phyloP scores from a whole-genome alignment of 2,329 filamentous ascomycete species.

The Aspergillus nomiae region DNA sequence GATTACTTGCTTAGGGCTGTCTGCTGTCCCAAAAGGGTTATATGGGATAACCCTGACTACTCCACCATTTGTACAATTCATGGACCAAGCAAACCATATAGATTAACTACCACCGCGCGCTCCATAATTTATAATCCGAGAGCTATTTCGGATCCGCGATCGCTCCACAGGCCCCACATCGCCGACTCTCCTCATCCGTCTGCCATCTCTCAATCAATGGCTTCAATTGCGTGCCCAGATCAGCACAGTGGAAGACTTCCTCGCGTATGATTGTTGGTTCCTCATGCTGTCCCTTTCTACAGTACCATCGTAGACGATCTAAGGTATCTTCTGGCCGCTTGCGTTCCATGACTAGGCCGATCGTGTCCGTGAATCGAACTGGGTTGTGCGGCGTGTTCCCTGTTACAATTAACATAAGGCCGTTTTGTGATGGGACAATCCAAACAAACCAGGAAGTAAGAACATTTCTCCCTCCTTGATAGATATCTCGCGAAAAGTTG shows the following conservation, averaged over 20 bases:
- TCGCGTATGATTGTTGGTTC: constrained; percentile 18
- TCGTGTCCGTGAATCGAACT: constrained; percentile 81
- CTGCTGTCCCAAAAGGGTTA: background rate
- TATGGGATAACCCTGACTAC: background rate
- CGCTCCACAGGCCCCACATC: constrained; percentile 15
- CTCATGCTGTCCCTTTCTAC: constrained; percentile 11
- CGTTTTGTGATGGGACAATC: background rate
- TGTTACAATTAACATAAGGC: background rate
- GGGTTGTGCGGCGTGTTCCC: constrained; percentile 78
- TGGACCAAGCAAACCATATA: background rate
- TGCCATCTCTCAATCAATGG: constrained; percentile 19
- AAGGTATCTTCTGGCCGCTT: constrained; percentile 66
- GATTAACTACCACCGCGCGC: background rate
- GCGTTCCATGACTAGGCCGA: constrained; percentile 86
- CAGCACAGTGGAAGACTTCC: constrained; percentile 18
- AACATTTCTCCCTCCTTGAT: constrained; percentile 23
- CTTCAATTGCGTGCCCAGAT: constrained; percentile 19
- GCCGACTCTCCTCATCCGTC: constrained; percentile 13
- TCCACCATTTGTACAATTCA: background rate
- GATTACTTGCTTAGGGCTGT: background rate
- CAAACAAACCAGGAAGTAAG: constrained; percentile 13
- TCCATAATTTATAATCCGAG: background rate
- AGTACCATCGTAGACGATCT: constrained; percentile 82
- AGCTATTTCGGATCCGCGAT: constrained; percentile 14
- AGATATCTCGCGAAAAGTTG: constrained; percentile 16